Conservation (phyloP, 768 basidiomycete genomes). For the Thelephora ganbajun region DNA sequence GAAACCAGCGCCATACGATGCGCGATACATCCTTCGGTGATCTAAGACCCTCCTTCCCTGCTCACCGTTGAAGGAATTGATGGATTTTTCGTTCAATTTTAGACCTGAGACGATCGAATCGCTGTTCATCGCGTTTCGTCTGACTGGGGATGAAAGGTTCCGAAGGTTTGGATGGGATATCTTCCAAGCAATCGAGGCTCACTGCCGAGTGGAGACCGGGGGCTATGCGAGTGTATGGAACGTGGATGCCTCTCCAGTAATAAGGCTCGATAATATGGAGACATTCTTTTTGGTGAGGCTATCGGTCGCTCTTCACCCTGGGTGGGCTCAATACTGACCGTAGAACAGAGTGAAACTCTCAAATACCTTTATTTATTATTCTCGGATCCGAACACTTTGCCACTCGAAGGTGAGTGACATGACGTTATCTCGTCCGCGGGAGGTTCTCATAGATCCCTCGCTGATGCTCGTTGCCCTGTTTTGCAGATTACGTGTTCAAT, state of each 20-base stretch:
- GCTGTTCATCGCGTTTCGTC: conserved; percentile 81
- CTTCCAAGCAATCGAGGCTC: conserved; percentile 77
- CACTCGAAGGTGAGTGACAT: conserved; percentile 50
- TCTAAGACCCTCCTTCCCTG: conserved; percentile 9
- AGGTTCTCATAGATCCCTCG: conserved; percentile 5
- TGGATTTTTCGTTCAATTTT: conserved; percentile 1
- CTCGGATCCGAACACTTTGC: conserved; percentile 54
- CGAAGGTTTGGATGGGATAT: conserved; percentile 80
- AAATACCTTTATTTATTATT: conserved; percentile 89
- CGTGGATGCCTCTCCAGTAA: conserved; percentile 62
- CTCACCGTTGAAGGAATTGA: background rate
- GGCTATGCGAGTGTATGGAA: conserved; percentile 79
- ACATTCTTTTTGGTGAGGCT: conserved; percentile 74
- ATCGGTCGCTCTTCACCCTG: background rate
- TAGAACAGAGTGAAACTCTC: conserved; percentile 69
- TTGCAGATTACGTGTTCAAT: conserved; percentile 75
- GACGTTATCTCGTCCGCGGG: background rate
- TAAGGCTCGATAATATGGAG: conserved; percentile 85
- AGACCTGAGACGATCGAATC: conserved; percentile 94
- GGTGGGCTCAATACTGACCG: background rate
- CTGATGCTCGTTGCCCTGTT: background rate
- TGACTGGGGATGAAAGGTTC: conserved; percentile 74
- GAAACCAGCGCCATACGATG: conserved; percentile 45
- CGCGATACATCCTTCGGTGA: conserved; percentile 82
- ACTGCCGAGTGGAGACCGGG: conserved; percentile 64